Percentiles rank a stretch among this genome's conserved stretches.
Evolutionary conservation across 73 alveolate species (phyloP).

Genomic region (Stentor coeruleus): DNA sequence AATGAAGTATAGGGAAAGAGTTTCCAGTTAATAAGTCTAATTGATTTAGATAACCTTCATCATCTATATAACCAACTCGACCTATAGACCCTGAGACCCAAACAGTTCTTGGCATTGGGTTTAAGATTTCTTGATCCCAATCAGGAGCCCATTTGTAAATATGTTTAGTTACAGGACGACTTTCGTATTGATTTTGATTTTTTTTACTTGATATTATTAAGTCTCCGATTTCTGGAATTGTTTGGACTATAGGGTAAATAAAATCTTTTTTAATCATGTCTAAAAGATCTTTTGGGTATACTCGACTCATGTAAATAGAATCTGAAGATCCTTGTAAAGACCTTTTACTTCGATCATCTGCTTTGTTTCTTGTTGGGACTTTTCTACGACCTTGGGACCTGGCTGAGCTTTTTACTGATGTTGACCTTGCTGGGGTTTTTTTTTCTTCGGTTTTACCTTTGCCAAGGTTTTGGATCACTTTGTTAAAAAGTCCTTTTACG

Average conservation of each 20-base stretch:
- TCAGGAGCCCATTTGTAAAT: constrained; percentile 42
- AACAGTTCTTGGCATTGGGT: constrained; percentile 46
- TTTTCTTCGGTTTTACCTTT: neutral
- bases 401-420: neutral
- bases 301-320: neutral
- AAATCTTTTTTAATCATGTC: constrained; percentile 6
- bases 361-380: neutral
- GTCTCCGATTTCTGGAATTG: constrained; percentile 43
- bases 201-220: constrained; percentile 42
- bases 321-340: neutral
- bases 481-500: neutral
- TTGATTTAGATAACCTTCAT: constrained; percentile 41
- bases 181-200: constrained; percentile 39
- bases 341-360: neutral
- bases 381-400: neutral
- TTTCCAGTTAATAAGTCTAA: constrained; percentile 43
- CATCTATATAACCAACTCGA: constrained; percentile 38
- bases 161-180: constrained; percentile 46
- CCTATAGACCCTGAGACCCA: constrained; percentile 42
- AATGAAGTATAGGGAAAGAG: constrained; percentile 34
- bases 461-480: neutral
- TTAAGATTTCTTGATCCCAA: constrained; percentile 38
- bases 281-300: neutral
- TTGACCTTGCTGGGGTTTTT: neutral
- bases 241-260: neutral